Percentiles rank a stretch among this genome's conserved stretches.
These are phyloP conservation scores for Quercus tomentella DNA, from an alignment of 331 rosid species.

Conservation along the genomic window DNA sequence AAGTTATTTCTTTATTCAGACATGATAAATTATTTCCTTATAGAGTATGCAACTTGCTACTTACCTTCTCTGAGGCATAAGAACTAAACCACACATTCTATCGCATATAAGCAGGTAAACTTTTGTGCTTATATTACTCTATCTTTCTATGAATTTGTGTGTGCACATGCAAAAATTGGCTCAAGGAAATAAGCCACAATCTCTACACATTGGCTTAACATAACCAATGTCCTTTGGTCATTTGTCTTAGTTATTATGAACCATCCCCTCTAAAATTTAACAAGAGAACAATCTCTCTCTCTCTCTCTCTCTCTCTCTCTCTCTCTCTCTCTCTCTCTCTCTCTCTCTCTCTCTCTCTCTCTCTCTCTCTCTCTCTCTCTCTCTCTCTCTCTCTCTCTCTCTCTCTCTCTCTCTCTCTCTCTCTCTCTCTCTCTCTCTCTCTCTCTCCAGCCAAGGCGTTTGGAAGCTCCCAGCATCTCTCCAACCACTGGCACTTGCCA, in stretches of 20 bases:
- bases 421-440: not conserved
- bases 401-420: not conserved
- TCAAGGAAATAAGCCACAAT: not conserved
- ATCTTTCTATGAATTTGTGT: too few species aligned
- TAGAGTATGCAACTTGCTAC: not conserved
- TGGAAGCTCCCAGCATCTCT: not conserved
- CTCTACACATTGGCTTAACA: not conserved
- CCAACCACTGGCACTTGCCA: not conserved
- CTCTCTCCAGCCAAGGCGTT: too few species aligned
- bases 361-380: not conserved
- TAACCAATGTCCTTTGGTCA: not conserved
- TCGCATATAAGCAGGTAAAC: not conserved
- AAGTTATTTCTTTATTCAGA: not conserved
- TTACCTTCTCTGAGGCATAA: not conserved
- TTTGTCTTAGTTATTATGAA: not conserved
- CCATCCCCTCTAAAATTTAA: not conserved
- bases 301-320: not conserved
- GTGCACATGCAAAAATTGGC: too few species aligned
- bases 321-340: not conserved
- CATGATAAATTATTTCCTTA: not conserved
- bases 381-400: not conserved
- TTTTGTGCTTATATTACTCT: not conserved
- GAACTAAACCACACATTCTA: not conserved
- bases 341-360: not conserved
- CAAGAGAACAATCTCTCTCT: not conserved